Evolutionary conservation across 371 early-diverging fungal genomes (phyloP).

Genomic region (Mucor racemosus): DNA sequence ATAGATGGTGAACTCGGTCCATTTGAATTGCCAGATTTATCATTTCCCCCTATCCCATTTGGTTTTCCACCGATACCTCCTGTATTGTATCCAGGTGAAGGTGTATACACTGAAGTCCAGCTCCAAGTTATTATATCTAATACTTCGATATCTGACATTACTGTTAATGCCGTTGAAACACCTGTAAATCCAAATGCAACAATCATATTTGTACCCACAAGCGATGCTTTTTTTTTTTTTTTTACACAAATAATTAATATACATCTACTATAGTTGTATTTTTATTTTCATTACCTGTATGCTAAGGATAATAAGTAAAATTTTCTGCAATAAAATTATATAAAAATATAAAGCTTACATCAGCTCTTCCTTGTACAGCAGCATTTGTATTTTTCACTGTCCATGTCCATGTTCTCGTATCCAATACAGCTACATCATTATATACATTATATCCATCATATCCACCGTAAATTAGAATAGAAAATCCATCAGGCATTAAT

Average conservation of each 20-base stretch:
- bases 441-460: conserved; percentile 55
- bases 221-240: conserved; percentile 30
- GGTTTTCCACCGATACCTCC: background rate
- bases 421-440: conserved; percentile 50
- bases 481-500: conserved; percentile 46
- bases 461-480: conserved; percentile 52
- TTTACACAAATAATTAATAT: background rate
- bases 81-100: conserved; percentile 23
- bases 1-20: conserved; percentile 32
- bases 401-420: conserved; percentile 52
- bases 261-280: background rate
- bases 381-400: conserved; percentile 52
- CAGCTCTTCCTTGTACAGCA: conserved; percentile 52
- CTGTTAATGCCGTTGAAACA: conserved; percentile 45
- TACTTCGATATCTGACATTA: conserved; percentile 50
- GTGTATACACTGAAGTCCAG: conserved; percentile 46
- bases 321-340: background rate
- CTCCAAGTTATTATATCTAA: conserved; percentile 49
- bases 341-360: conserved; percentile 36
- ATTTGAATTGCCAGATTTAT: conserved; percentile 2
- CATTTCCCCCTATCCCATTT: background rate
- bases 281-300: conserved; percentile 43
- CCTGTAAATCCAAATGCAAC: conserved; percentile 56
- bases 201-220: conserved; percentile 51
- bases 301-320: conserved; percentile 38